Percentiles rank a stretch among this genome's conserved stretches.
These are phyloP conservation scores for Takakia lepidozioides DNA, from an alignment of 225 moss, liverwort and hornwort genomes.

Conservation along the genomic window DNA sequence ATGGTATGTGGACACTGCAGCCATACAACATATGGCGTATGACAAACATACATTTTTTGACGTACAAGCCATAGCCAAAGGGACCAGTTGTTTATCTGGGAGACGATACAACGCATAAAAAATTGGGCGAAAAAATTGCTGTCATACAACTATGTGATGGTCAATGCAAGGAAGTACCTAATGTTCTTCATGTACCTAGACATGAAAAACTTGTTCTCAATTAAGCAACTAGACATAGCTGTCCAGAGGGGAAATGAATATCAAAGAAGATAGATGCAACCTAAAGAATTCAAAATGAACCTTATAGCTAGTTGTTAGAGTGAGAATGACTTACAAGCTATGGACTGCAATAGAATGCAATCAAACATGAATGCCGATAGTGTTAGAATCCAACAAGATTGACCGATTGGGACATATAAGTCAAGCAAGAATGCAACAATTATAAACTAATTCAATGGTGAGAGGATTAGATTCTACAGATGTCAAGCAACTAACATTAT, in stretches of 20 bases:
- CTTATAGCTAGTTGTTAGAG: background rate
- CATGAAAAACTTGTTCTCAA: background rate
- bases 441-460: background rate
- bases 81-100: background rate
- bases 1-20: no score
- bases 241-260: background rate
- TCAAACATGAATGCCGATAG: background rate
- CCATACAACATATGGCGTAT: background rate
- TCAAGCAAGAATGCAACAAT: background rate
- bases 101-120: conserved; percentile 1
- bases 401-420: background rate
- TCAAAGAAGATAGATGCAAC: background rate
- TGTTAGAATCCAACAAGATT: background rate
- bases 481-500: background rate
- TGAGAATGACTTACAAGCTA: conserved; percentile 1
- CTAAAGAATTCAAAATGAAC: conserved; percentile 1
- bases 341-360: background rate
- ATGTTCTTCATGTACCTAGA: no score
- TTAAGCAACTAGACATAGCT: background rate
- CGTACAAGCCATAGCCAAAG: background rate
- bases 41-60: background rate
- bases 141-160: background rate
- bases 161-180: no score
- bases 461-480: background rate
- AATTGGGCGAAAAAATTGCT: background rate